These are phyloP conservation scores for Byssochlamys sp. DNA, from an alignment of 2,329 filamentous ascomycete species.

Conservation along the genomic window DNA sequence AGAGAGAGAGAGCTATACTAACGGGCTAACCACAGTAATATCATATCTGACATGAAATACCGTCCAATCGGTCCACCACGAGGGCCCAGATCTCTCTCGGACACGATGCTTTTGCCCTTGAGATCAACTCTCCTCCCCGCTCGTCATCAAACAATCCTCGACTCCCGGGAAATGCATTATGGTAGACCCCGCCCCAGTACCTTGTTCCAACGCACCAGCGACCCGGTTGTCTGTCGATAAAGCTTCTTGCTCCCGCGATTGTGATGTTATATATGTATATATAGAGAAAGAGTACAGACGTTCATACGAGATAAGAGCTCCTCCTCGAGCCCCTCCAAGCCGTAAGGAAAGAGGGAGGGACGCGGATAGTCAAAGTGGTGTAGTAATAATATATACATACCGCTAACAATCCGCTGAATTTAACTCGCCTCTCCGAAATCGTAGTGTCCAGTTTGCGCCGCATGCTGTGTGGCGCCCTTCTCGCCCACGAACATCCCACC, in stretches of 20 bases:
- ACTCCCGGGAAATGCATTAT: not conserved
- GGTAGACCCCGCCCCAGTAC: not conserved
- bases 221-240: not conserved
- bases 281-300: not conserved
- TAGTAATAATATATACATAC: not conserved
- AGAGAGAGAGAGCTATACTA: not conserved
- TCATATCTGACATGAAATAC: not conserved
- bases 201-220: not conserved
- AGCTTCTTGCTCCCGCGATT: not conserved
- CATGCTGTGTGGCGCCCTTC: constrained; percentile 39
- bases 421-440: constrained; percentile 40
- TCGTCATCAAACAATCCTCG: not conserved
- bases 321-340: not conserved
- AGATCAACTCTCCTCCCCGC: not conserved
- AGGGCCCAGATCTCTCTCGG: not conserved
- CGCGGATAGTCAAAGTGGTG: not conserved
- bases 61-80: constrained; percentile 4
- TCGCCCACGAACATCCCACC: constrained; percentile 36
- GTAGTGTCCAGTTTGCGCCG: constrained; percentile 38
- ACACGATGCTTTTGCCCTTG: not conserved
- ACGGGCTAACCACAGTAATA: not conserved
- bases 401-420: not conserved
- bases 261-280: not conserved
- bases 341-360: not conserved
- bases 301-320: not conserved